A percentile compares a stretch with the other conserved stretches of the same genome.
phyloP scores from a whole-genome alignment of 768 basidiomycete species.

The Termitomyces sp. region DNA sequence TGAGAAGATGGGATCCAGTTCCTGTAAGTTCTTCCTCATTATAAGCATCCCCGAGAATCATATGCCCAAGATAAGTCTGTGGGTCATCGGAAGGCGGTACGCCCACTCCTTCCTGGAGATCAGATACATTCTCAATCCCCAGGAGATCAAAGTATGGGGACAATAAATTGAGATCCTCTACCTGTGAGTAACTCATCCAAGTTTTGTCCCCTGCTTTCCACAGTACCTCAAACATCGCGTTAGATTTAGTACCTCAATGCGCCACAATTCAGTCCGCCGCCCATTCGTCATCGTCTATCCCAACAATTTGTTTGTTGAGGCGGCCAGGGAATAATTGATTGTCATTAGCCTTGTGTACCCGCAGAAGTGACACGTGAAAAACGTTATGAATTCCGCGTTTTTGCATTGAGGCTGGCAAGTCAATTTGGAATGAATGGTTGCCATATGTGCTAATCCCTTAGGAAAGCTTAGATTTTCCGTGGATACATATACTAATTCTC shows the following conservation, averaged over 20 bases:
- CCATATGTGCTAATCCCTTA: neutral
- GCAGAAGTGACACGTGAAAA: neutral
- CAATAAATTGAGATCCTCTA: neutral
- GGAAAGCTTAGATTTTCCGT: neutral
- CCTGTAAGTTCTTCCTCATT: no score
- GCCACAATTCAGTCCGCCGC: neutral
- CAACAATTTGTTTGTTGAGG: no score
- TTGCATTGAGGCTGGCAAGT: neutral
- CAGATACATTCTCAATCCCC: neutral
- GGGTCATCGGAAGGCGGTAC: neutral
- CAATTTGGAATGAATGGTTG: neutral
- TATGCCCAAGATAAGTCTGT: neutral
- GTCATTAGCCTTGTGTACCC: neutral
- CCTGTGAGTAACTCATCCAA: neutral
- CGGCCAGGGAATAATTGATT: neutral
- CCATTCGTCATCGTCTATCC: no score
- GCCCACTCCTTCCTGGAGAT: neutral
- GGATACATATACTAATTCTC: neutral
- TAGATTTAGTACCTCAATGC: neutral
- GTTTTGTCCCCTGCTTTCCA: neutral
- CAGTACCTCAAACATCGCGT: neutral
- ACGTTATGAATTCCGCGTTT: neutral
- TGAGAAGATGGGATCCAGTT: no score
- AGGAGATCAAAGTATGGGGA: neutral
- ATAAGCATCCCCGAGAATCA: no score